These are phyloP conservation scores for Ophiosphaerella narmari DNA, from an alignment of 2,329 filamentous ascomycete species.

Conservation along the genomic window DNA sequence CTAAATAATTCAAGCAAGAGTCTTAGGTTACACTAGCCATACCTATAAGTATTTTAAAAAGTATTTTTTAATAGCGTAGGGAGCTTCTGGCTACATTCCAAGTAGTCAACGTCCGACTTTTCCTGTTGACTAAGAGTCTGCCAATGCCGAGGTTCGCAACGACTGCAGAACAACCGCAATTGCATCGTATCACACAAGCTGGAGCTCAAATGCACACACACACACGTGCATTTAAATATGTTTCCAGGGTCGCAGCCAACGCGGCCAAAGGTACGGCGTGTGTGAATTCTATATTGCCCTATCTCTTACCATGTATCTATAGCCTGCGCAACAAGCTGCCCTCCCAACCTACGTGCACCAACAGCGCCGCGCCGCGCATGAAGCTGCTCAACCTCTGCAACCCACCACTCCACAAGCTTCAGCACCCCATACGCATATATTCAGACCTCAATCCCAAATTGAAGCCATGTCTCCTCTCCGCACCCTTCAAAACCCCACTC, in stretches of 20 bases:
- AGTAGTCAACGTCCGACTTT: too few relatives aligned
- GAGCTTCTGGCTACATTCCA: too few relatives aligned
- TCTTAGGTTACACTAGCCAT: too few relatives aligned
- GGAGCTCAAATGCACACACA: conserved; percentile 12
- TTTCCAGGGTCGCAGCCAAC: conserved; percentile 46
- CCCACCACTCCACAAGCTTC: neutral
- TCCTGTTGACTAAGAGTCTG: too few relatives aligned
- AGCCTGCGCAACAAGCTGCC: conserved; percentile 30
- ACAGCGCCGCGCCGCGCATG: conserved; percentile 30
- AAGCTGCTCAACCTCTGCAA: conserved; percentile 11
- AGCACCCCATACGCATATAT: neutral
- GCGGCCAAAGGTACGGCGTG: conserved; percentile 43
- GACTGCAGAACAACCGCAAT: conserved; percentile 9
- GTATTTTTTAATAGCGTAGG: too few relatives aligned
- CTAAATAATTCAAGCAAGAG: too few relatives aligned
- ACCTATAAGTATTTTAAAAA: too few relatives aligned
- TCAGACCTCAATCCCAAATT: conserved; percentile 50
- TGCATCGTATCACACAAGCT: neutral
- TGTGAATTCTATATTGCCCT: neutral
- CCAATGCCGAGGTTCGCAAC: conserved; percentile 27
- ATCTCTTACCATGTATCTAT: conserved; percentile 10
- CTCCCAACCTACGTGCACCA: conserved; percentile 28
- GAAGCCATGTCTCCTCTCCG: conserved; percentile 54
- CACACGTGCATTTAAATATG: conserved; percentile 32
- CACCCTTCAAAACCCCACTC: conserved; percentile 18